These are phyloP conservation scores for Dipodascus geniculatus DNA, from an alignment of 805 yeast genomes.

Conservation along the genomic window DNA sequence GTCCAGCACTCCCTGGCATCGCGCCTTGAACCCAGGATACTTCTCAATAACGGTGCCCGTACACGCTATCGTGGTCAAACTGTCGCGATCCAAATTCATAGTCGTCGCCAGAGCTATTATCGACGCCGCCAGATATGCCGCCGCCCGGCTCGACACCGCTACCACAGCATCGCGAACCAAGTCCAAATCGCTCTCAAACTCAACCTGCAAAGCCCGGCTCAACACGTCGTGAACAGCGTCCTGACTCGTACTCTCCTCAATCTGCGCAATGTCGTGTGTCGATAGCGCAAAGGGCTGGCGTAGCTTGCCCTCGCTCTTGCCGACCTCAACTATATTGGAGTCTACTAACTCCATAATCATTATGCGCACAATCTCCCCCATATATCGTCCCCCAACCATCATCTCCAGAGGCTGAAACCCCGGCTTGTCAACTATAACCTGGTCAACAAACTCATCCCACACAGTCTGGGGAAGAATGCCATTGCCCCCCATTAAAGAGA, in stretches of 20 bases:
- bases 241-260: slow-evolving; percentile 16
- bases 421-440: slow-evolving; percentile 40
- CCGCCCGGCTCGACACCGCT: slow-evolving; percentile 24
- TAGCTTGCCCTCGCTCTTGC: slow-evolving; percentile 13
- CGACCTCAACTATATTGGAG: slow-evolving; percentile 25
- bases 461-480: slow-evolving; percentile 65
- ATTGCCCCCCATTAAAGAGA: slow-evolving; percentile 81
- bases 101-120: slow-evolving; percentile 18
- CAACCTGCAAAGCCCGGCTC: slow-evolving; percentile 1
- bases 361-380: slow-evolving; percentile 75
- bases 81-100: slow-evolving; percentile 9
- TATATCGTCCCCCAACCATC: slow-evolving; percentile 76
- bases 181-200: slow-evolving; percentile 14
- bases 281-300: slow-evolving; percentile 17
- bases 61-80: slow-evolving; percentile 19
- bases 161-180: slow-evolving; percentile 16
- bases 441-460: slow-evolving; percentile 62
- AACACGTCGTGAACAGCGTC: slow-evolving; percentile 16
- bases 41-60: slow-evolving; percentile 25
- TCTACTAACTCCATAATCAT: slow-evolving; percentile 56
- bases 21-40: slow-evolving; percentile 19
- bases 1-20: slow-evolving; percentile 21
- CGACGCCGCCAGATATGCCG: slow-evolving; percentile 23
- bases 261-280: slow-evolving; percentile 16
- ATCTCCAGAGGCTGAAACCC: slow-evolving; percentile 85